These are phyloP conservation scores for Penicillium sp. DNA, from an alignment of 2,329 filamentous ascomycete genomes.

Conservation along the genomic window DNA sequence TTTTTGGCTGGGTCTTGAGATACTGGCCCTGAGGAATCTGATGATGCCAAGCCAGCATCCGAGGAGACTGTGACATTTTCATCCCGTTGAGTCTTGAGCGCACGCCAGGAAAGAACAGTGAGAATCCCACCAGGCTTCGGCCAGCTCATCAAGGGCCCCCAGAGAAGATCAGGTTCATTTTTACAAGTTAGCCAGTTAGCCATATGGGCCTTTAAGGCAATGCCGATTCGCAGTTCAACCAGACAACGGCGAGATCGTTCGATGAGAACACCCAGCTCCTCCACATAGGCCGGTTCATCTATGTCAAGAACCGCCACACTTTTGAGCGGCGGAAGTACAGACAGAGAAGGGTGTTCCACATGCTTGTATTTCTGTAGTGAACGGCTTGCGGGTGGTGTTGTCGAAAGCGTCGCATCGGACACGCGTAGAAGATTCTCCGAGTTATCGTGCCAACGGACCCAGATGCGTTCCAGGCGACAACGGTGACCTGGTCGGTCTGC, in stretches of 20 bases:
- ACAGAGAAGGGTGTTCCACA: constrained; percentile 76
- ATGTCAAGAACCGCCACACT: constrained; percentile 75
- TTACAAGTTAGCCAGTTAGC: constrained; percentile 25
- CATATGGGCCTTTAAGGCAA: constrained; percentile 48
- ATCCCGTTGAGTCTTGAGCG: constrained; percentile 5
- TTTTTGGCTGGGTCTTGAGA: neutral
- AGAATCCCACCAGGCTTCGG: constrained; percentile 34
- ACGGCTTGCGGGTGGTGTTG: constrained; percentile 24
- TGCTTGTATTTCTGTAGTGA: constrained; percentile 52
- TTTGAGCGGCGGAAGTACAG: constrained; percentile 67
- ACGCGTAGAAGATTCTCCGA: constrained; percentile 41
- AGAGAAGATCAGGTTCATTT: constrained; percentile 10
- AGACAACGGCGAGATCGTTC: constrained; percentile 63
- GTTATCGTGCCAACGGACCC: constrained; percentile 82
- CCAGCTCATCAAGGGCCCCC: constrained; percentile 23
- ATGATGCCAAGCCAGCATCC: neutral
- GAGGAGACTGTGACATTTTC: neutral
- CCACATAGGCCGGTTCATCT: constrained; percentile 75
- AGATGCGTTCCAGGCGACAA: constrained; percentile 67
- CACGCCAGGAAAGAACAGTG: constrained; percentile 23
- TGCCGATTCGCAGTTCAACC: constrained; percentile 68
- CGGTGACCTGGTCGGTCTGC: constrained; percentile 58
- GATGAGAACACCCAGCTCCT: constrained; percentile 75
- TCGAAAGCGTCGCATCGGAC: constrained; percentile 8
- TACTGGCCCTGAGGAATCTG: neutral